Base-by-base conservation (phyloP, 1,139 yeast species). In the Sugiyamaella xylanicola region DNA sequence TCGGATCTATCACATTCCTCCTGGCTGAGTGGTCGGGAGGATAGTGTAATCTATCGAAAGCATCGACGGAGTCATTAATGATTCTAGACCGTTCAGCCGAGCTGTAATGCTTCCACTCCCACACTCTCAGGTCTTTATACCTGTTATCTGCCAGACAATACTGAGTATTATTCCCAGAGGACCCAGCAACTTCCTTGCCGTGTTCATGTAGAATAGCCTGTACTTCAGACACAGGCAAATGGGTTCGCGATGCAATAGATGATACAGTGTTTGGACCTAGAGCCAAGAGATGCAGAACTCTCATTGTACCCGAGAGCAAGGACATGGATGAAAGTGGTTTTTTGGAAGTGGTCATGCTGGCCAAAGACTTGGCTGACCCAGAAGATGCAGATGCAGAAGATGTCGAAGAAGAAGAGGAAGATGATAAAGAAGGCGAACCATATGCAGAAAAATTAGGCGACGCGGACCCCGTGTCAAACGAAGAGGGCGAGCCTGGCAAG, bases 21-120 rank as follows among this genome's bases (percentile, higher is more conserved):
- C 76, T 63, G 21, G 68, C 69, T 2, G 69, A 59, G 53, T 71
- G 73, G 43, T 68, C 68, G 2, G 56, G 56, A 0, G 72, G 65
- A 29, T 63, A 56, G 2, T 60, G 61, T 36, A 72, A 63, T 4
- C 70, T 56, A 51, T 68, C 73, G 56, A 64, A 73, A 1, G 73
- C 75, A 44, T 57, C 62, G 2, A 59, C 55, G 9, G 75, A 65
- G 8, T 62, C 64, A 5, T 55, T 56, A 42, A 70, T 64, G 27
- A 72, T 73, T 29, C 61, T 59, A 9, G 60, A 56, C 4, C 77
- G 67, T 54, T 73, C 73, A 11, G 60, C 49, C 11, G 62, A 59
- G n/a, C 69, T 59, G 56, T 72, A 73, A 29, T 63, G 68, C 52
- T 70, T 69, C 72, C 74, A 73, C 21, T 72, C 75, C 74, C 74